Conservation (phyloP, 2,329 filamentous ascomycete species). For the Epichloe sibirici region DNA sequence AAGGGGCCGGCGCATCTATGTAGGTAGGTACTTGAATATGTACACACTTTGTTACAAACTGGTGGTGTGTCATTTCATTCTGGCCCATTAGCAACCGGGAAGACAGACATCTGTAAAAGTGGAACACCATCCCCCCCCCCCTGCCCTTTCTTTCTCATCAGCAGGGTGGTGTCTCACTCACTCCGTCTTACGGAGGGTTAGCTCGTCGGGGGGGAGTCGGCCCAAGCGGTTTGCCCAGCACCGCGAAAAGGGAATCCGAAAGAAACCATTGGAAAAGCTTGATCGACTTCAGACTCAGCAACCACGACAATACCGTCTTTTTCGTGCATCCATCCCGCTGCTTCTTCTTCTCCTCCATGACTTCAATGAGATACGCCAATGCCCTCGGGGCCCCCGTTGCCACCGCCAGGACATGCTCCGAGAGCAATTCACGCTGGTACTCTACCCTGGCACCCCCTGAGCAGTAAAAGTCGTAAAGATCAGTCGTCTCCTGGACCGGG, state of each 20-base stretch:
- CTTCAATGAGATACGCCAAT: not conserved
- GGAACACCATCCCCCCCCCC: too few relatives aligned
- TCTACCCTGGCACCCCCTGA: not conserved
- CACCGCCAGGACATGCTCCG: not conserved
- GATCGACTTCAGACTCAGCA: not conserved
- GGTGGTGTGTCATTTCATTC: too few relatives aligned
- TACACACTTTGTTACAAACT: too few relatives aligned
- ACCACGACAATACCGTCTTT: not conserved
- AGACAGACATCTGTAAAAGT: too few relatives aligned
- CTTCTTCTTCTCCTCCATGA: not conserved
- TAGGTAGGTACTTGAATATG: too few relatives aligned
- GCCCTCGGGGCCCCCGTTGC: not conserved
- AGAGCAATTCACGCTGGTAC: not conserved
- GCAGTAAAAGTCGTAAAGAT: conserved; percentile 2
- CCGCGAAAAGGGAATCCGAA: not conserved
- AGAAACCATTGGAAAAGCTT: not conserved
- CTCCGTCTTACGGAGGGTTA: not conserved
- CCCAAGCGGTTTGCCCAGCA: conserved; percentile 2
- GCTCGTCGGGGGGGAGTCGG: not conserved
- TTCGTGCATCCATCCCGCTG: not conserved
- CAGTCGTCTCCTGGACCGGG: not conserved
- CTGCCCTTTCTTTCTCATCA: too few relatives aligned
- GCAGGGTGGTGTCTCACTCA: not conserved
- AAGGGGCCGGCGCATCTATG: too few relatives aligned
- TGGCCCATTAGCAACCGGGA: too few relatives aligned